Evolutionary conservation across 768 basidiomycete genomes (phyloP).

Genomic region (Coprinellus aureogranulatus): DNA sequence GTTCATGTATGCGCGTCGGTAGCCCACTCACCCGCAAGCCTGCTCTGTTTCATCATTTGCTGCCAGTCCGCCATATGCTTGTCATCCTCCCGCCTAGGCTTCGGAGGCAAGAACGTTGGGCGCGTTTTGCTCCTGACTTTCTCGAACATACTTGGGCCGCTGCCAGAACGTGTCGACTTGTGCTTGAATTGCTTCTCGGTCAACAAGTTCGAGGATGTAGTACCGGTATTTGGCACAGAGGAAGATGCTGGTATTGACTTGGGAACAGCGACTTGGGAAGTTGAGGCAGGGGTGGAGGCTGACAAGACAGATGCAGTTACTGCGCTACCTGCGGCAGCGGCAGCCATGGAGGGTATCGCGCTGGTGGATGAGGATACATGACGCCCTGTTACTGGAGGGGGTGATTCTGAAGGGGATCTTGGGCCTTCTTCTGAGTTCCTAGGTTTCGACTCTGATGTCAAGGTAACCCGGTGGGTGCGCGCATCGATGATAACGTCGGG

Average conservation of each 20-base stretch:
- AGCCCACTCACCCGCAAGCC: slow-evolving; percentile 58
- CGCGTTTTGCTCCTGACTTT: slow-evolving; percentile 81
- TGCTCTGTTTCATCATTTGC: slow-evolving; percentile 82
- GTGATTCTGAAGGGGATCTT: background rate
- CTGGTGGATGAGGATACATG: slow-evolving; percentile 1
- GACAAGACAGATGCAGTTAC: slow-evolving; percentile 3
- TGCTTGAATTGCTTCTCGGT: slow-evolving; percentile 33
- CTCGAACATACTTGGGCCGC: slow-evolving; percentile 70
- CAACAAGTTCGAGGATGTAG: background rate
- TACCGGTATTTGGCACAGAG: slow-evolving; percentile 5
- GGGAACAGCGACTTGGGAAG: slow-evolving; percentile 12
- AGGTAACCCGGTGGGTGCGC: slow-evolving; percentile 27
- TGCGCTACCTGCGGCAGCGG: background rate
- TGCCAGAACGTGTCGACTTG: slow-evolving; percentile 44
- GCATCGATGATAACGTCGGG: slow-evolving; percentile 46
- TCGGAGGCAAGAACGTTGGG: slow-evolving; percentile 84
- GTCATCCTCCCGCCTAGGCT: slow-evolving; percentile 68
- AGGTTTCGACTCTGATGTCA: slow-evolving; percentile 8
- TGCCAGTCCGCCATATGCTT: slow-evolving; percentile 88
- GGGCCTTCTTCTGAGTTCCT: background rate
- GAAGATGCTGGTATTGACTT: slow-evolving; percentile 4
- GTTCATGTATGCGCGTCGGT: background rate
- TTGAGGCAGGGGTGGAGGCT: slow-evolving; percentile 4
- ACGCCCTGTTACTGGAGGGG: background rate
- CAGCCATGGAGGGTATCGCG: background rate